Evolutionary conservation across 2,329 filamentous ascomycete genomes (phyloP).

Genomic region (Beauveria rudraprayagi): DNA sequence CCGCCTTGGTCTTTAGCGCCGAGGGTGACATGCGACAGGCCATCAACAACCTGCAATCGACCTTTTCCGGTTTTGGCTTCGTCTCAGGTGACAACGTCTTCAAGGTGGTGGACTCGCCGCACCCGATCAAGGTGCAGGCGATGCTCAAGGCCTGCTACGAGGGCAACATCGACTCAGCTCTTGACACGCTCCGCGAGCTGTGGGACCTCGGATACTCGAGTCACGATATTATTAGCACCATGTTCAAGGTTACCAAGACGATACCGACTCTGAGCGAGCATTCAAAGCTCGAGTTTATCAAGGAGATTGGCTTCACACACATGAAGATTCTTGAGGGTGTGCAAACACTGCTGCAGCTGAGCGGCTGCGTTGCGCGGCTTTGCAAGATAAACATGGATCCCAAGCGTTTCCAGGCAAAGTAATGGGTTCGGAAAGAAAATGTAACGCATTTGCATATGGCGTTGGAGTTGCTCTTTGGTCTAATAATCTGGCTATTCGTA

Average conservation of each 20-base stretch:
- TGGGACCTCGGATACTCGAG: slow-evolving; percentile 97
- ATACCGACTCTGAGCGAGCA: slow-evolving; percentile 89
- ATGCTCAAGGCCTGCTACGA: slow-evolving; percentile 98
- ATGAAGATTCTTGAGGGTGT: slow-evolving; percentile 99
- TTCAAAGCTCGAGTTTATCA: slow-evolving; percentile 93
- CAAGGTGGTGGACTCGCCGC: slow-evolving; percentile 91
- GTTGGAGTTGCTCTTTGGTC: slow-evolving; percentile 22
- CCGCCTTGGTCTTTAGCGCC: slow-evolving; percentile 92
- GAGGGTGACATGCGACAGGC: slow-evolving; percentile 99
- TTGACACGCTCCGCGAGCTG: slow-evolving; percentile 80
- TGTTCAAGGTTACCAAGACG: slow-evolving; percentile 98
- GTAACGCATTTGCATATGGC: slow-evolving; percentile 20
- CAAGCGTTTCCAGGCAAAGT: slow-evolving; percentile 57
- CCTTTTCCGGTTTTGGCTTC: slow-evolving; percentile 86
- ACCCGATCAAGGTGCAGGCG: slow-evolving; percentile 95
- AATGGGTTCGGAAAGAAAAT: slow-evolving; percentile 14
- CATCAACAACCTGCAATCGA: slow-evolving; percentile 96
- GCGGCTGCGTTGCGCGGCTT: slow-evolving; percentile 82
- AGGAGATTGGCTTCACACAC: slow-evolving; percentile 97
- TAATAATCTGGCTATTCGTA: slow-evolving; percentile 7
- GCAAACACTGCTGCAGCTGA: slow-evolving; percentile 87
- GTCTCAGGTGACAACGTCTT: slow-evolving; percentile 98
- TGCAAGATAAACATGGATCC: slow-evolving; percentile 97
- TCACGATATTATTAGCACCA: slow-evolving; percentile 97
- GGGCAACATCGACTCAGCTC: slow-evolving; percentile 76